Percentiles rank a stretch among this genome's conserved stretches.
Conservation (phyloP, 73 alveolate genomes). For the Symbiodinium pilosum region DNA sequence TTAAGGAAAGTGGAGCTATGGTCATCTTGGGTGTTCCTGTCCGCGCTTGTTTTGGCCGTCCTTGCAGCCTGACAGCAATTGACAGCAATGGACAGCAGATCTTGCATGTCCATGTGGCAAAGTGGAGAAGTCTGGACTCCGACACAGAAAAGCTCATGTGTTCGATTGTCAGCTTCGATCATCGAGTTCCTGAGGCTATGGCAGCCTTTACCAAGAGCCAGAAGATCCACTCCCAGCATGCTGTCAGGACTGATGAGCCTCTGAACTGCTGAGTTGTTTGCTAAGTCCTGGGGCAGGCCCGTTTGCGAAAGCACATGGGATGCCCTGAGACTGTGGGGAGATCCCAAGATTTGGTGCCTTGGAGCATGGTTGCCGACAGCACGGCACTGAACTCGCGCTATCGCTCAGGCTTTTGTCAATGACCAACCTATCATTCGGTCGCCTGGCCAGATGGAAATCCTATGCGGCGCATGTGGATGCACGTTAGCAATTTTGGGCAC, state of each 20-base stretch:
- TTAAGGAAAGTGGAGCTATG: background rate
- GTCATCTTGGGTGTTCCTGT: background rate
- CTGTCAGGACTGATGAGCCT: too few species aligned
- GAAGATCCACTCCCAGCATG: background rate
- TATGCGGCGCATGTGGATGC: background rate
- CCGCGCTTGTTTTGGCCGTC: background rate
- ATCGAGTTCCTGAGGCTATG: too few species aligned
- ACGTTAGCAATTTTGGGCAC: background rate
- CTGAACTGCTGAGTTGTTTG: background rate
- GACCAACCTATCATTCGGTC: conserved; percentile 37
- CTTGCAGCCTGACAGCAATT: background rate
- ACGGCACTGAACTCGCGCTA: background rate
- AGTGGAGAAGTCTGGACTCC: too few species aligned
- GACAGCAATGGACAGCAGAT: too few species aligned
- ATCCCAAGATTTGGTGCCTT: conserved; percentile 25
- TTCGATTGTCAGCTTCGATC: too few species aligned
- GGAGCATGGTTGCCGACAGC: background rate
- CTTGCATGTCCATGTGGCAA: too few species aligned
- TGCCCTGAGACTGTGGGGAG: conserved; percentile 7
- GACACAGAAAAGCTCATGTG: too few species aligned
- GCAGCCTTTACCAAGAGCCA: background rate
- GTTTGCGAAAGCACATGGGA: conserved; percentile 22
- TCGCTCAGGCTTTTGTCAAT: conserved; percentile 33
- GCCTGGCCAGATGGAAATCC: too few species aligned
- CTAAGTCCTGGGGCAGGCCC: conserved; percentile 11